Conservation (phyloP, 176 grass and related monocot genomes). For the Eremochloa ophiuroides region DNA sequence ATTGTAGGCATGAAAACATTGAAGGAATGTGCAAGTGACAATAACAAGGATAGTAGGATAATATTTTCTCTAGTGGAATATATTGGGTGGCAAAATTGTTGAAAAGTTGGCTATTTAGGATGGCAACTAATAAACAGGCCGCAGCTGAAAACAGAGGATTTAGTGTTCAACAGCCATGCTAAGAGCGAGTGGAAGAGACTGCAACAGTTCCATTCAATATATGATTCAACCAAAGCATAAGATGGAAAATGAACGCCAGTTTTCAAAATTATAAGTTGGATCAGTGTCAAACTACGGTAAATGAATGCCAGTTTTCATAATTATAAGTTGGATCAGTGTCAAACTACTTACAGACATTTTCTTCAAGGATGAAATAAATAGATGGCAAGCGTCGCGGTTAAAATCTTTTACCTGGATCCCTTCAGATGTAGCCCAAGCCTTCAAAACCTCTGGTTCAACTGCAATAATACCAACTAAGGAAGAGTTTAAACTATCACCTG, state of each 20-base stretch:
- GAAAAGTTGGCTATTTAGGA: background rate
- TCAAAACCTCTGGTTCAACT: constrained; percentile 76
- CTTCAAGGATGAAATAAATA: background rate
- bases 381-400: background rate
- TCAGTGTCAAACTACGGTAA: background rate
- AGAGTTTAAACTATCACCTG: constrained; percentile 98
- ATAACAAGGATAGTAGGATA: background rate
- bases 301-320: background rate
- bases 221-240: background rate
- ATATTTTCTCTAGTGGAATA: background rate
- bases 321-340: background rate
- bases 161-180: background rate
- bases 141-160: background rate
- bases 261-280: background rate
- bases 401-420: constrained; percentile 67
- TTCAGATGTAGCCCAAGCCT: constrained; percentile 77
- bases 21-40: background rate
- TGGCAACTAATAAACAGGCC: background rate
- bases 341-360: background rate
- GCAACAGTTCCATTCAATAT: background rate
- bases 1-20: background rate
- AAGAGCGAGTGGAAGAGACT: background rate
- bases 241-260: background rate
- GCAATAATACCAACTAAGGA: constrained; percentile 68
- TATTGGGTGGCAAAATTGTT: background rate